Conservation (phyloP, 768 basidiomycete genomes). For the Lentinula edodes region DNA sequence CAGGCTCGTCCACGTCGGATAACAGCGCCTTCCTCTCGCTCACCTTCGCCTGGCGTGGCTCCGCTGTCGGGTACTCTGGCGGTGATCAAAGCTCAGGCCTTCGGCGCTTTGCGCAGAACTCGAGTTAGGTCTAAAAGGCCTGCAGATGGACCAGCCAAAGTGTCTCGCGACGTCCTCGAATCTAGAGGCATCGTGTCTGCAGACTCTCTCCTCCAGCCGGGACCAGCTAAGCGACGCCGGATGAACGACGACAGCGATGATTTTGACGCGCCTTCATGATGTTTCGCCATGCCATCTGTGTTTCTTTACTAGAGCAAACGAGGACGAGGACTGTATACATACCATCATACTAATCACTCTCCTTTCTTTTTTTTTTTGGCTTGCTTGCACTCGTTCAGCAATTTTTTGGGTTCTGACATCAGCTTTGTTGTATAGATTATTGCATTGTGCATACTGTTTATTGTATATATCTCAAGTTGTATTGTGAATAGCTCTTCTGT, state of each 20-base stretch:
- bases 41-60: conserved; percentile 36
- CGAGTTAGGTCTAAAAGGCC: conserved; percentile 70
- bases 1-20: conserved; percentile 45
- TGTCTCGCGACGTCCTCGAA: conserved; percentile 78
- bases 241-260: conserved; percentile 47
- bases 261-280: conserved; percentile 28
- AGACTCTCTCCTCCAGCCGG: conserved; percentile 13
- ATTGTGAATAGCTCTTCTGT: conserved; percentile 7
- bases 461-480: conserved; percentile 6
- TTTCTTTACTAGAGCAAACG: conserved; percentile 1
- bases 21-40: conserved; percentile 43
- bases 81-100: conserved; percentile 88
- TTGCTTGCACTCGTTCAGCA: background rate
- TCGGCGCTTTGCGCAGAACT: conserved; percentile 78
- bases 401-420: conserved; percentile 3
- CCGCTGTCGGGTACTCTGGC: conserved; percentile 76
- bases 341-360: background rate
- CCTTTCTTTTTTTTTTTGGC: background rate
- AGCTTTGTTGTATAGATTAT: conserved; percentile 4
- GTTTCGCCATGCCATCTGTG: conserved; percentile 16
- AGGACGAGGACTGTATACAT: background rate
- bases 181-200: conserved; percentile 63
- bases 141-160: conserved; percentile 58
- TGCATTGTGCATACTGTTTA: conserved; percentile 3
- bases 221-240: conserved; percentile 42